Conservation (phyloP, 1,284 basidiomycete species). For the Phellopilus nigrolimitatus region DNA sequence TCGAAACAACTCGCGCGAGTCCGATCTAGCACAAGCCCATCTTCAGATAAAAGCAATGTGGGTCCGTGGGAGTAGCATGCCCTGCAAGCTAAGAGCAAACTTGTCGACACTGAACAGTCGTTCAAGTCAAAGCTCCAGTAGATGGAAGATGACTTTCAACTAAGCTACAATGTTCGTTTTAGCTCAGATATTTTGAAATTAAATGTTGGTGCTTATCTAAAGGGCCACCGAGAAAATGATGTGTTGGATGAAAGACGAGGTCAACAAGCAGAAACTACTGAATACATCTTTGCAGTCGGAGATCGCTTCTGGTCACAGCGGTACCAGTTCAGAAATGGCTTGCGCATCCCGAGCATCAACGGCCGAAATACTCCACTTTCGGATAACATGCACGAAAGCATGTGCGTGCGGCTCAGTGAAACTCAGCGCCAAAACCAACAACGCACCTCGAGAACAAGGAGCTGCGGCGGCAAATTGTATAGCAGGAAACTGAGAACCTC, state of each 20-base stretch:
- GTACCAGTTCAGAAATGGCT: conserved; percentile 51
- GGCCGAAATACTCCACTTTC: conserved; percentile 77
- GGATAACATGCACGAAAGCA: conserved; percentile 59
- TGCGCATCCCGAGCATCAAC: conserved; percentile 58
- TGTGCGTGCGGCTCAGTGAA: conserved; percentile 65
- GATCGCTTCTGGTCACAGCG: conserved; percentile 62
- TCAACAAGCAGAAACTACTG: conserved; percentile 82
- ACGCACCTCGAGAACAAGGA: conserved; percentile 67
- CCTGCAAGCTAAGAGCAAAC: conserved; percentile 64
- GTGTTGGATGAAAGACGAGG: conserved; percentile 92
- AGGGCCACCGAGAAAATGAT: conserved; percentile 99
- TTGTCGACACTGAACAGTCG: conserved; percentile 73
- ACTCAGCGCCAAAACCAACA: conserved; percentile 69
- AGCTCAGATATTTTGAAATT: conserved; percentile 25
- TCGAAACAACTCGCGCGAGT: conserved; percentile 62
- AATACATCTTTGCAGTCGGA: conserved; percentile 79
- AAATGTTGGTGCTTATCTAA: conserved; percentile 11
- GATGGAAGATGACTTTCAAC: conserved; percentile 93
- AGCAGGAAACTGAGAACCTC: conserved; percentile 67
- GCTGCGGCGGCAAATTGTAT: conserved; percentile 67
- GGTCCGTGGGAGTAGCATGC: conserved; percentile 48
- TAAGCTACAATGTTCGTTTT: conserved; percentile 38
- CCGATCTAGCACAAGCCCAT: conserved; percentile 49
- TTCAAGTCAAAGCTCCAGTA: conserved; percentile 77
- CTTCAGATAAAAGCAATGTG: conserved; percentile 28